These are phyloP conservation scores for Drechslerella coelobrocha DNA, from an alignment of 2,329 filamentous ascomycete species.

Conservation along the genomic window DNA sequence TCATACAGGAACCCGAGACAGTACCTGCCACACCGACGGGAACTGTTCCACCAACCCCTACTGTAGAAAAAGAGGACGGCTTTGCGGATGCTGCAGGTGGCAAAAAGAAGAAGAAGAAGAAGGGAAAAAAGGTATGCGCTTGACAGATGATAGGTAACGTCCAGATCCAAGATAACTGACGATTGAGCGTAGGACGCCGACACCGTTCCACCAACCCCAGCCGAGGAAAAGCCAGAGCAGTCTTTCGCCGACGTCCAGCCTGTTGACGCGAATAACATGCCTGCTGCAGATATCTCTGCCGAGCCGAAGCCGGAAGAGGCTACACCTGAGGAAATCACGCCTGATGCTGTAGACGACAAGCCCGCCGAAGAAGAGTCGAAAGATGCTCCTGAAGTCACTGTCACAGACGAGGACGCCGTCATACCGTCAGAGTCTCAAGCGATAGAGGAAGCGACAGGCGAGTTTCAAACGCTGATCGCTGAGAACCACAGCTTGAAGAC, in stretches of 20 bases:
- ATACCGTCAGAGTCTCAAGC: slow-evolving; percentile 5
- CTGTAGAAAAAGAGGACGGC: slow-evolving; percentile 18
- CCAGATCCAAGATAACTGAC: slow-evolving; percentile 2
- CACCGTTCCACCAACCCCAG: slow-evolving; percentile 24
- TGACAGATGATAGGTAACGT: no score
- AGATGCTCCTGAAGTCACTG: slow-evolving; percentile 24
- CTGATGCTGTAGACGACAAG: slow-evolving; percentile 7
- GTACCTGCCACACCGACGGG: slow-evolving; percentile 35
- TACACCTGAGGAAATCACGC: slow-evolving; percentile 11
- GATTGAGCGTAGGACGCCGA: slow-evolving; percentile 15
- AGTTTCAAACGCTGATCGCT: slow-evolving; percentile 35
- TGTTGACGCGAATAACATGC: slow-evolving; percentile 8
- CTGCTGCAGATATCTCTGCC: slow-evolving; percentile 16
- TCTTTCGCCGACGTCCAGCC: neutral
- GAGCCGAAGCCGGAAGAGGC: slow-evolving; percentile 1
- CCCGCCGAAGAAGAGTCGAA: slow-evolving; percentile 9
- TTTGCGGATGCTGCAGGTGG: slow-evolving; percentile 10
- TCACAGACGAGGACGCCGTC: slow-evolving; percentile 16
- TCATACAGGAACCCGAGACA: slow-evolving; percentile 35
- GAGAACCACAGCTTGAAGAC: slow-evolving; percentile 41
- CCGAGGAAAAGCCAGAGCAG: slow-evolving; percentile 40
- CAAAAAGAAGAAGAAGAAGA: slow-evolving; percentile 37
- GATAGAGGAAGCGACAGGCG: slow-evolving; percentile 43
- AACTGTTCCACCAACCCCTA: slow-evolving; percentile 27
- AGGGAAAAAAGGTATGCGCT: slow-evolving; percentile 19